Conservation (phyloP, 768 basidiomycete species). For the Multifurca ochricompacta region DNA sequence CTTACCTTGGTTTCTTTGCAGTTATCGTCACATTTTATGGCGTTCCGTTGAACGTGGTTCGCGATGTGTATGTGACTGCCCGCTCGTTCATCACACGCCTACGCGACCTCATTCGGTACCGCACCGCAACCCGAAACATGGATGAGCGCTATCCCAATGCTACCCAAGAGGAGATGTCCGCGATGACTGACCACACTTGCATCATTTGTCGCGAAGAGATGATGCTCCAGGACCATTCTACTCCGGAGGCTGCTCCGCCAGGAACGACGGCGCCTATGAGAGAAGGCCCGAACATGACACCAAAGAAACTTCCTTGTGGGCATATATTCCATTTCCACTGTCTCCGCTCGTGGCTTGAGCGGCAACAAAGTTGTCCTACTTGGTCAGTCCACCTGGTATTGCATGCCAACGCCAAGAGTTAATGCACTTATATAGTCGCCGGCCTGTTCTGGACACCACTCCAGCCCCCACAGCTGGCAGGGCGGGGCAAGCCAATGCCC, state of each 20-base stretch:
- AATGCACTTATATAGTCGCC: constrained; percentile 17
- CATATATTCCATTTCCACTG: constrained; percentile 99
- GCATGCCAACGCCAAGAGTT: constrained; percentile 2
- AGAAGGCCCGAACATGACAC: constrained; percentile 88
- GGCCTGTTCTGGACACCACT: constrained; percentile 15
- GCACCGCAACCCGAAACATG: constrained; percentile 93
- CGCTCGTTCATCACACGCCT: constrained; percentile 85
- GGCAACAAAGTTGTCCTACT: constrained; percentile 98
- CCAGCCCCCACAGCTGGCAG: constrained; percentile 8
- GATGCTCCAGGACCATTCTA: constrained; percentile 35
- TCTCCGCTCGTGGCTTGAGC: constrained; percentile 92
- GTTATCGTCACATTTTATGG: constrained; percentile 94
- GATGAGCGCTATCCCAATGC: constrained; percentile 92
- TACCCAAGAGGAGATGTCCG: constrained; percentile 71
- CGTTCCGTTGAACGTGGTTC: constrained; percentile 90
- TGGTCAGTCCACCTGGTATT: constrained; percentile 51
- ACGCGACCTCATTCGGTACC: constrained; percentile 85
- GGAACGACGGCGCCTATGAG: constrained; percentile 23
- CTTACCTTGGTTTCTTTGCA: constrained; percentile 89
- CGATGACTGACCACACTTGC: constrained; percentile 84
- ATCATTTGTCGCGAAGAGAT: constrained; percentile 99
- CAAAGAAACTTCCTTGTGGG: constrained; percentile 94
- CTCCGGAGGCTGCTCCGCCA: constrained; percentile 16
- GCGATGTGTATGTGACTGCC: constrained; percentile 94
- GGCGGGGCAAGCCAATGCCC: constrained; percentile 14